Percentiles rank a stretch among this genome's conserved stretches.
phyloP scores from a whole-genome alignment of 1,284 basidiomycete genomes.

The Albatrellus sp. region DNA sequence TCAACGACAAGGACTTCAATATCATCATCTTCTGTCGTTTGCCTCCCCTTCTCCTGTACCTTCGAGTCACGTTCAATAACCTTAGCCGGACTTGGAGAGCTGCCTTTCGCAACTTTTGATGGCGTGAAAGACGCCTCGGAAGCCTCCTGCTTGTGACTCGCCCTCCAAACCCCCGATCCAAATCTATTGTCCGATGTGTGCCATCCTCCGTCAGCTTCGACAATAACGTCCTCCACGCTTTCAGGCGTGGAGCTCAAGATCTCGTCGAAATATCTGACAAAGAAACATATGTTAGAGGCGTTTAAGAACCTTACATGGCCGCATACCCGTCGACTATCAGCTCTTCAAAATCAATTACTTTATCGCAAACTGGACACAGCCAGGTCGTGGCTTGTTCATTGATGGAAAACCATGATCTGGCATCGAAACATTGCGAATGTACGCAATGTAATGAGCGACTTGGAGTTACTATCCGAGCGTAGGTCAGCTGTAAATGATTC shows the following conservation, averaged over 20 bases:
- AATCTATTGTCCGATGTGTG: constrained; percentile 82
- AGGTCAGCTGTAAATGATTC: constrained; percentile 57
- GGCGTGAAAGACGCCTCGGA: constrained; percentile 18
- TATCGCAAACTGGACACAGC: constrained; percentile 93
- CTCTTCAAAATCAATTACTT: constrained; percentile 65
- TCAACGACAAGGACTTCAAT: constrained; percentile 66
- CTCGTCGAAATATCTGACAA: constrained; percentile 64
- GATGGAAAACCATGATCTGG: constrained; percentile 85
- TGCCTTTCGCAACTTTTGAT: constrained; percentile 9
- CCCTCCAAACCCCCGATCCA: constrained; percentile 62
- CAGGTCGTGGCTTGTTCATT: constrained; percentile 97
- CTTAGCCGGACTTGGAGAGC: constrained; percentile 7
- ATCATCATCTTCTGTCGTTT: constrained; percentile 30
- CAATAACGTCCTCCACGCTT: constrained; percentile 79
- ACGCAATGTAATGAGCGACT: constrained; percentile 79
- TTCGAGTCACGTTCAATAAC: constrained; percentile 1
- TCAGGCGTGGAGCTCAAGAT: constrained; percentile 73
- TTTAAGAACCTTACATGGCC: constrained; percentile 1
- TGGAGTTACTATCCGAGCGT: constrained; percentile 76
- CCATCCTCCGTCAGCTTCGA: constrained; percentile 94
- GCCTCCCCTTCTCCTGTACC: constrained; percentile 20
- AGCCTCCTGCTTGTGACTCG: constrained; percentile 23
- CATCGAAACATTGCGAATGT: constrained; percentile 95
- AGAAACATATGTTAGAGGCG: background rate
- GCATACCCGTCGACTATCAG: constrained; percentile 85